Evolutionary conservation across 1,284 basidiomycete genomes (phyloP), one percentile per base, ranked within the genome.

Genomic region (Cutaneotrichosporon cavernicola): DNA sequence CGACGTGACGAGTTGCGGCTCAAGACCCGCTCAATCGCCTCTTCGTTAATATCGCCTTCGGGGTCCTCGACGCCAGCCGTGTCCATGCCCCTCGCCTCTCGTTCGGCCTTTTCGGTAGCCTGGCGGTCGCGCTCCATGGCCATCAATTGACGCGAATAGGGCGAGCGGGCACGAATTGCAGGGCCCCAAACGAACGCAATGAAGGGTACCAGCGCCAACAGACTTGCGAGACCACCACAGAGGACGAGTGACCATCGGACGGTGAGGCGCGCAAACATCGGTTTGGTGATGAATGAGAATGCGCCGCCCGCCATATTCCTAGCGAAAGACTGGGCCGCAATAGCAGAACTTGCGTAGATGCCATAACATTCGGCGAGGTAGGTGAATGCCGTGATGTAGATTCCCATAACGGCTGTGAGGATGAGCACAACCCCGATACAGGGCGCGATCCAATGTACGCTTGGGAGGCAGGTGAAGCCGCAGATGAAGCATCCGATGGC

Each of bases 401-500:
- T 73, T 4, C 67, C 69, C 60, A 72, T 64, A 4, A 69, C 61
- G 31, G 58, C 61, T 0, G 65, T 36, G 16, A 52, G 61, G 56
- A 46, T 36, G 34, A 62, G 7, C 18, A 34, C 50, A 36, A 52
- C 4, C 83, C 88, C 74, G 84, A 80, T 66, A 62, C 74, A 75
- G 13, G 75, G 73, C 16, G 66, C 73, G 31, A 76, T 72, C 76
- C 73, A 79, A 65, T 73, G 71, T 4, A 76, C 65, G 9, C 26
- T 58, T 2, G 70, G 61, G 16, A 72, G 56, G 56, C 72, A 69
- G 11, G 78, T 78, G 67, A 78, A 80, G 10, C 76, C 80, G 60
- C 74, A 80, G 56, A 81, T 72, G 77, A 89, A 86, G 82, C 89
- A 88, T 9, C 86, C 86, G 1, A 82, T 72, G 0, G 89, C 87